Conservation (phyloP, 1,139 yeast species). For the Kluyveromyces marxianus region DNA sequence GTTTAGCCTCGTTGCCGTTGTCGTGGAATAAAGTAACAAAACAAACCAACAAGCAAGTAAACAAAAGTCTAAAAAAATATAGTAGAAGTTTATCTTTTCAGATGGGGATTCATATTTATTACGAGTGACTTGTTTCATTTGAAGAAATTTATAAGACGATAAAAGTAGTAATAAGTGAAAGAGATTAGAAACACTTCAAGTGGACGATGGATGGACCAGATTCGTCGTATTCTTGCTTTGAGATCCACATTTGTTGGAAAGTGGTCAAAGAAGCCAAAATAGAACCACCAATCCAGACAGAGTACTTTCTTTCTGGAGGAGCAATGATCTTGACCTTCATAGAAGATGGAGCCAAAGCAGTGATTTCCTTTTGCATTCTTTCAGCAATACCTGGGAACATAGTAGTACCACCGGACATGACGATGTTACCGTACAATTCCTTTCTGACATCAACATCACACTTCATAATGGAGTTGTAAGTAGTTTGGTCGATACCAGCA, state of each 20-base stretch:
- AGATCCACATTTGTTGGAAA: slow-evolving; percentile 99
- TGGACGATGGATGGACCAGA: slow-evolving; percentile 99
- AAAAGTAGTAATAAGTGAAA: background rate
- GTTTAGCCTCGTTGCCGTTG: too few relatives aligned
- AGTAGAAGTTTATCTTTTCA: too few relatives aligned
- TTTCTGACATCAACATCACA: slow-evolving; percentile 99
- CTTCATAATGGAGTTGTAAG: slow-evolving; percentile 98
- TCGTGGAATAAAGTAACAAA: too few relatives aligned
- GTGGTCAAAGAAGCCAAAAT: slow-evolving; percentile 97
- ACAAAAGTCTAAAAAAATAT: too few relatives aligned
- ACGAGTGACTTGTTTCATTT: too few relatives aligned
- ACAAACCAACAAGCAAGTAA: too few relatives aligned
- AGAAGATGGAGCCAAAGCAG: slow-evolving; percentile 98
- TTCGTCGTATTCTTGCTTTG: slow-evolving; percentile 99
- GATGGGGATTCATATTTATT: too few relatives aligned
- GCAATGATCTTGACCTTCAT: slow-evolving; percentile 99
- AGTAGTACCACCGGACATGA: slow-evolving; percentile 99
- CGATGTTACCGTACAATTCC: slow-evolving; percentile 98
- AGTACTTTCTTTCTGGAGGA: slow-evolving; percentile 99
- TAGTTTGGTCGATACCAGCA: slow-evolving; percentile 99
- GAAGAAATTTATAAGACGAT: too few relatives aligned
- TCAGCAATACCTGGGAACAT: slow-evolving; percentile 99
- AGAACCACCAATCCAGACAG: slow-evolving; percentile 99
- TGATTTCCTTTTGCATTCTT: slow-evolving; percentile 99
- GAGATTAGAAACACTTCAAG: slow-evolving; percentile 95